A percentile compares a stretch with the other conserved stretches of the same genome.
Conservation (phyloP, 2,329 filamentous ascomycete species). For the Xylogone sp. region DNA sequence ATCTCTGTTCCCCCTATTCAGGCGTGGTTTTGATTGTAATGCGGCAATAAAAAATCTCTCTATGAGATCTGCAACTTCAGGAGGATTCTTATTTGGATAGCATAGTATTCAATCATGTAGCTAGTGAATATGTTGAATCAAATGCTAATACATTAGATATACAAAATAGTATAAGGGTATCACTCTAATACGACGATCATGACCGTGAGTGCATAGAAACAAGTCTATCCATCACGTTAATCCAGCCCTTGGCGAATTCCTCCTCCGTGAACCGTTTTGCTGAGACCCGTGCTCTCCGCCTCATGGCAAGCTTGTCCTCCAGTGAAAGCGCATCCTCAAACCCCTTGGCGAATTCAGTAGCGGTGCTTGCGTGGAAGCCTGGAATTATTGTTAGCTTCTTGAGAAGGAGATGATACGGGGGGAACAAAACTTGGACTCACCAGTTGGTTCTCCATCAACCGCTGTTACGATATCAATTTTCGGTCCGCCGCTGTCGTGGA, state of each 20-base stretch:
- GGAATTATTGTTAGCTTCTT: neutral
- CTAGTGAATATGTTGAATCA: no score
- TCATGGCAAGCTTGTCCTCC: conserved; percentile 67
- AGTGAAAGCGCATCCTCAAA: conserved; percentile 67
- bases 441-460: conserved; percentile 73
- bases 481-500: conserved; percentile 89
- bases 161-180: no score
- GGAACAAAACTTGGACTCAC: conserved; percentile 38
- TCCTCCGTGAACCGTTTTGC: conserved; percentile 84
- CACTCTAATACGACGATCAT: no score
- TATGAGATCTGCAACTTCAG: no score
- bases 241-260: conserved; percentile 78
- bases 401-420: no score
- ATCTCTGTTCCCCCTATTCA: no score
- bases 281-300: conserved; percentile 70
- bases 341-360: conserved; percentile 73
- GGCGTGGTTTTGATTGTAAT: no score
- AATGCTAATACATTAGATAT: no score
- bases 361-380: conserved; percentile 83
- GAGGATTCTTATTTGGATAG: no score
- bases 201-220: conserved; percentile 46
- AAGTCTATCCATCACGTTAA: conserved; percentile 68
- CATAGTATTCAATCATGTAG: no score
- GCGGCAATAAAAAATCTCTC: no score
- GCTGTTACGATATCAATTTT: conserved; percentile 89